Conservation (phyloP, 805 yeast genomes). For the Komagataella populi region DNA sequence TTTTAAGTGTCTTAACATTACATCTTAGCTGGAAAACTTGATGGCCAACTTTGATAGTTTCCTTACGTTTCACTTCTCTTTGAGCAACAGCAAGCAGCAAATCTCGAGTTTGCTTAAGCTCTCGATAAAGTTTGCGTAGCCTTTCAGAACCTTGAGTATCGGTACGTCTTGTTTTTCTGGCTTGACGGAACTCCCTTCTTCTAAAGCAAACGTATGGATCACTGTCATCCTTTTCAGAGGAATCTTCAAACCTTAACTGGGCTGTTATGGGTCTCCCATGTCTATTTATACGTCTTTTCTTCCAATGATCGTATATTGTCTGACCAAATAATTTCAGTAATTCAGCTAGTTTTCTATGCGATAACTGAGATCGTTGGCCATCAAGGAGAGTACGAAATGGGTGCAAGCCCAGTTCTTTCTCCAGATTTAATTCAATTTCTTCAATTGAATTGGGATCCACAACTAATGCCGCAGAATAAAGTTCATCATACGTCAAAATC, state of each 20-base stretch:
- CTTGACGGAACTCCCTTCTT: constrained; percentile 88
- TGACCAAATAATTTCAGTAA: constrained; percentile 50
- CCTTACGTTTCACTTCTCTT: constrained; percentile 55
- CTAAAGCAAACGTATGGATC: constrained; percentile 96
- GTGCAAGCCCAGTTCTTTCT: constrained; percentile 38
- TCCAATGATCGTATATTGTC: constrained; percentile 73
- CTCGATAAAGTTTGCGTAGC: constrained; percentile 57
- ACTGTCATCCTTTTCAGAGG: constrained; percentile 70
- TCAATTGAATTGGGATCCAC: constrained; percentile 33
- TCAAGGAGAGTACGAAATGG: constrained; percentile 51
- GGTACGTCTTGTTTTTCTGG: constrained; percentile 90
- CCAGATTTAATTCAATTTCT: constrained; percentile 43
- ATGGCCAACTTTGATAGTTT: constrained; percentile 46
- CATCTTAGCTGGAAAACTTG: constrained; percentile 63
- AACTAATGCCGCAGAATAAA: constrained; percentile 35
- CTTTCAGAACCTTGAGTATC: constrained; percentile 85
- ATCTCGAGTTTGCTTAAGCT: constrained; percentile 63
- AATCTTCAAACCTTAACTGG: constrained; percentile 68
- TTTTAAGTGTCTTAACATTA: constrained; percentile 58
- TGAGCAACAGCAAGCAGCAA: constrained; percentile 57
- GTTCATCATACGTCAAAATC: constrained; percentile 55
- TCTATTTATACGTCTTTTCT: constrained; percentile 50
- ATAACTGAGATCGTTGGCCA: constrained; percentile 21
- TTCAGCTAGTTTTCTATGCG: constrained; percentile 29
- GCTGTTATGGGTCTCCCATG: constrained; percentile 67